Evolutionary conservation across 768 basidiomycete genomes (phyloP).

Genomic region (Lentinula raphanica): DNA sequence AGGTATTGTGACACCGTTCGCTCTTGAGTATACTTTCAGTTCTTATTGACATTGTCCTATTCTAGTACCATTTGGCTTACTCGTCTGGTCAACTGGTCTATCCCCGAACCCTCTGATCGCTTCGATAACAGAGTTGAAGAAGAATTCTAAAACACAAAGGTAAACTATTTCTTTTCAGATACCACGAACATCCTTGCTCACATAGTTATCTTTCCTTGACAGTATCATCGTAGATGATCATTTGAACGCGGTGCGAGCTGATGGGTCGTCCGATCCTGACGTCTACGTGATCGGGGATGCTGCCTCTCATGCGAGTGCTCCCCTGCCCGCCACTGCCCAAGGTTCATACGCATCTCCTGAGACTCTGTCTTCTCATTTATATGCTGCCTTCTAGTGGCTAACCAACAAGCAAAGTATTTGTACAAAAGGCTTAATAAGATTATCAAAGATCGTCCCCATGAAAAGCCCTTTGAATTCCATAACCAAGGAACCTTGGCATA

Average conservation of each 20-base stretch:
- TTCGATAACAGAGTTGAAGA: conserved; percentile 52
- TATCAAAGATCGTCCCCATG: conserved; percentile 40
- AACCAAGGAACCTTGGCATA: conserved; percentile 77
- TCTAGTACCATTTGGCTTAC: conserved; percentile 71
- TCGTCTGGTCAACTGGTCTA: conserved; percentile 87
- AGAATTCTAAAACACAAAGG: conserved; percentile 56
- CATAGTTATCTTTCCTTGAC: no score
- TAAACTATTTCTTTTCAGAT: conserved; percentile 15
- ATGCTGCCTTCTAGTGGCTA: conserved; percentile 49
- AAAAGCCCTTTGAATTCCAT: conserved; percentile 61
- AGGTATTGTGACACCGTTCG: conserved; percentile 32
- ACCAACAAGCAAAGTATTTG: conserved; percentile 70
- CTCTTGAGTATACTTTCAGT: background rate
- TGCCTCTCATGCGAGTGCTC: conserved; percentile 47
- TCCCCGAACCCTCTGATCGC: conserved; percentile 76
- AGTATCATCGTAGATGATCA: conserved; percentile 26
- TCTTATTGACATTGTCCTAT: conserved; percentile 2
- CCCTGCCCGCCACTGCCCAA: conserved; percentile 83
- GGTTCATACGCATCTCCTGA: conserved; percentile 31
- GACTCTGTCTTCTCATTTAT: conserved; percentile 4
- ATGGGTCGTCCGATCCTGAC: conserved; percentile 53
- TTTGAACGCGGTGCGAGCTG: conserved; percentile 54
- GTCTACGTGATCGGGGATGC: conserved; percentile 85
- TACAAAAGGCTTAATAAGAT: conserved; percentile 62
- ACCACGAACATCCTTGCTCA: background rate